Base-by-base conservation (phyloP, 2,329 filamentous ascomycete genomes). In the Penicillium occitanis region DNA sequence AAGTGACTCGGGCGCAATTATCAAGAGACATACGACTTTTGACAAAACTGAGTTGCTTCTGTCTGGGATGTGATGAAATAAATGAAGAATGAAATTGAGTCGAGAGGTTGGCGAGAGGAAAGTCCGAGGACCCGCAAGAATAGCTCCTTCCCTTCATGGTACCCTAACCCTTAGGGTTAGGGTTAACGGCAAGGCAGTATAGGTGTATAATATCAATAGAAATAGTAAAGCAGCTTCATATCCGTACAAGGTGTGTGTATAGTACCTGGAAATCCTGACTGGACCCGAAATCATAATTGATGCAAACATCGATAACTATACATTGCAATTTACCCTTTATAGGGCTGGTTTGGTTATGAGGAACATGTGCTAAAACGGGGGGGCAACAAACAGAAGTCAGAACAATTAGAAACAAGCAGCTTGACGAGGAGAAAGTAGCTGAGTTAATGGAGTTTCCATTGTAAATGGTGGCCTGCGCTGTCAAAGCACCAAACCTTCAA, bases 261-360 rank as follows among this genome's bases (percentile, higher is more conserved):
- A 48, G 46, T 35, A 22, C 33, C 53, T 40, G 11, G 10, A 37
- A 10, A n/a, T 53, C 14, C 1, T 7, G 33, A 8, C 11, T 37
- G 6, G 17, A 8, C 11, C 10, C 2, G 22, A 37, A 14, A 57
- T 17, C 13, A 57, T 57, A 19, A 35, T 37, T 22, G 30, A 55
- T 55, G 8, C 30, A 37, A 17, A 57, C 53, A 57, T 25, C 10
- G 53, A 57, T 57, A 57, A 57, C 2, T 25, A 57, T 57, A 57
- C 19, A 57, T 22, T 55, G 17, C 13, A 33, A 13, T 37, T 57
- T 22, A 57, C 4, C 17, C 30, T 55, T 22, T 10, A 5, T 10
- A 25, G 19, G n/a, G 19, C 11, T 22, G 3, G 19, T 57, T 5
- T 57, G 33, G 10, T 57, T 37, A 14, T 57, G 2, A 22, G 14